Conservation (phyloP, 345 rosid genomes). For the Lepidium sativum region DNA sequence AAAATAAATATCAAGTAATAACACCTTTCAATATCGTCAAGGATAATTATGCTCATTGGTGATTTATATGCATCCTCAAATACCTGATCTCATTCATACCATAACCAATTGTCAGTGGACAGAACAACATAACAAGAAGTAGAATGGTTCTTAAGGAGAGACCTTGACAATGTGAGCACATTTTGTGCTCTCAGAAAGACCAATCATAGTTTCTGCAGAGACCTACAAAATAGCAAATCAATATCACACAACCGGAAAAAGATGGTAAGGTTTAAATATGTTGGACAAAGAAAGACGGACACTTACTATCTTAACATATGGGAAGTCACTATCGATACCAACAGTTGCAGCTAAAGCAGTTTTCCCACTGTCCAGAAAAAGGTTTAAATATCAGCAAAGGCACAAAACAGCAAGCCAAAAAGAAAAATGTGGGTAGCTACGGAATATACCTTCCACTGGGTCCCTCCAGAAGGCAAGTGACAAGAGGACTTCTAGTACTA, state of each 20-base stretch:
- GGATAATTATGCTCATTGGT: conserved; percentile 89
- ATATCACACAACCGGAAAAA: neutral
- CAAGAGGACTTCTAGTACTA: conserved; percentile 90
- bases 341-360: conserved; percentile 93
- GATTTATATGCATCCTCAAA: conserved; percentile 99
- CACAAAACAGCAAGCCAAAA: neutral
- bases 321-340: conserved; percentile 93
- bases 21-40: conserved; percentile 95
- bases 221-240: conserved; percentile 38
- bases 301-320: conserved; percentile 96
- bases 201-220: conserved; percentile 94
- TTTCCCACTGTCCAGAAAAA: conserved; percentile 68
- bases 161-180: conserved; percentile 95
- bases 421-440: neutral
- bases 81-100: conserved; percentile 41
- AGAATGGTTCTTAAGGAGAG: conserved; percentile 6
- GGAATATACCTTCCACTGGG: conserved; percentile 72
- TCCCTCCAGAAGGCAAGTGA: conserved; percentile 95
- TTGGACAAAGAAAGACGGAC: neutral
- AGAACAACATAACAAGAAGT: neutral
- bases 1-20: neutral
- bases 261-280: neutral
- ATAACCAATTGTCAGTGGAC: neutral
- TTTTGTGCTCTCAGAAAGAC: conserved; percentile 94
- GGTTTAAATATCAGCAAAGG: conserved; percentile 12